Evolutionary conservation across 1,139 yeast species (phyloP).

Genomic region (Kluyveromyces marxianus): DNA sequence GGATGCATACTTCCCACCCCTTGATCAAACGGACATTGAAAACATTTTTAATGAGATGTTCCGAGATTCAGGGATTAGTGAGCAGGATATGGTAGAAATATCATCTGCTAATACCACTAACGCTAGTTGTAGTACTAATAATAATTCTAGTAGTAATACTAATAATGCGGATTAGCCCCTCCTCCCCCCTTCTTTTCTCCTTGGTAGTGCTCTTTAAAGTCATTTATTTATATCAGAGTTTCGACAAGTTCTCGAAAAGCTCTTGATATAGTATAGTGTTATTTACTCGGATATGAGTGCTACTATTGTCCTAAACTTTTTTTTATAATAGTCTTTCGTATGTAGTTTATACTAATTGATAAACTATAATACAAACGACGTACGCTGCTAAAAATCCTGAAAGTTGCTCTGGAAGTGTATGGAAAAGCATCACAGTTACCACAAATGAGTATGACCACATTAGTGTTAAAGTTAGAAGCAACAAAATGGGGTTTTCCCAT

Average conservation of each 20-base stretch:
- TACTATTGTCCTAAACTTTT: no score
- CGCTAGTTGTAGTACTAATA: no score
- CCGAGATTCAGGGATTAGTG: not conserved
- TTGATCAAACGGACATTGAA: not conserved
- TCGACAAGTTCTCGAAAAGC: no score
- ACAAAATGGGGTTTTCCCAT: constrained; percentile 38
- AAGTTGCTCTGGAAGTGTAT: constrained; percentile 54
- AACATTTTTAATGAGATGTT: not conserved
- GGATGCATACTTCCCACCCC: not conserved
- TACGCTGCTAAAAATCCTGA: constrained; percentile 26
- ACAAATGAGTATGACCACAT: constrained; percentile 86
- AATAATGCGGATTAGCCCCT: no score
- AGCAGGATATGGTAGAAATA: not conserved
- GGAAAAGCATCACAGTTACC: constrained; percentile 81
- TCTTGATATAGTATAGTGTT: no score
- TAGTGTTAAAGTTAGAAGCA: constrained; percentile 38
- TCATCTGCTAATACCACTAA: not conserved
- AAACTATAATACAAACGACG: constrained; percentile 17
- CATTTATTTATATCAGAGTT: no score
- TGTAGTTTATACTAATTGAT: constrained; percentile 1
- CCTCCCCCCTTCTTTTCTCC: no score
- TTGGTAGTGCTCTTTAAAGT: no score
- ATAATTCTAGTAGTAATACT: no score
- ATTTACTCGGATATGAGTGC: no score
- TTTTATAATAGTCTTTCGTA: no score